Base-by-base conservation (phyloP, 1,139 yeast genomes). In the Kodamaea fungicola region DNA sequence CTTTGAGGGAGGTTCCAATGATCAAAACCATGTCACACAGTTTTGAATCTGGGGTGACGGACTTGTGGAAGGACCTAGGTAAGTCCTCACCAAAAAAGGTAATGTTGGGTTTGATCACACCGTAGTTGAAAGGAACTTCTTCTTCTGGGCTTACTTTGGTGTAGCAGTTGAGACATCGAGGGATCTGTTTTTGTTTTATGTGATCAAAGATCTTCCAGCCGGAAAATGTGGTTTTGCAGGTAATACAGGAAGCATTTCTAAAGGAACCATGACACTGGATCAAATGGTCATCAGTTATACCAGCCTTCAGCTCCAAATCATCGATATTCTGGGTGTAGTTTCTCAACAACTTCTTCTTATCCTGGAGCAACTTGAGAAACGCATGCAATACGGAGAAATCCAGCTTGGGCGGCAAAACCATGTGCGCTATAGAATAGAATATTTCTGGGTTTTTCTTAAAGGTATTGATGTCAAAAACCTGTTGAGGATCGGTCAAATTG, bases 231-330 rank as follows among this genome's bases (percentile, higher is more conserved):
- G 73, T 74, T 37, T 76, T 74, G 57, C 97, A 92, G 1, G 94
- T 82, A 22, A 82, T 71, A 57, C 97, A 92, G 3, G 90, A 78
- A 2, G 97, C 97, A 1, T 79, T 76, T 0, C 96, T 96, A 62
- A 92, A 90, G 1, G 96, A 88, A 0, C 98, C 98, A 61, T 92
- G 98, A 54, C 98, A 92, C 61, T 90, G 97, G 12, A 92, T 85
- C 40, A 88, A 60, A 50, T 80, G 82, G 3, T 83, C 87, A 1
- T 72, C 64, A 3, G 69, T 57, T 5, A 92, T 74, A 0, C 97
- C 97, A 0, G 87, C 96, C 47, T 79, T 78, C n/a, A 81, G 76
- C 61, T 92, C 98, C 41, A 92, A 62, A 56, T 92, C 89, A 59
- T 92, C 98, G 41, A 92, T 92, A 55, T 92, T 92, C 55, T 92